phyloP scores from a whole-genome alignment of 1,139 yeast genomes.

The Hemisphaericaspora lyxosophila region DNA sequence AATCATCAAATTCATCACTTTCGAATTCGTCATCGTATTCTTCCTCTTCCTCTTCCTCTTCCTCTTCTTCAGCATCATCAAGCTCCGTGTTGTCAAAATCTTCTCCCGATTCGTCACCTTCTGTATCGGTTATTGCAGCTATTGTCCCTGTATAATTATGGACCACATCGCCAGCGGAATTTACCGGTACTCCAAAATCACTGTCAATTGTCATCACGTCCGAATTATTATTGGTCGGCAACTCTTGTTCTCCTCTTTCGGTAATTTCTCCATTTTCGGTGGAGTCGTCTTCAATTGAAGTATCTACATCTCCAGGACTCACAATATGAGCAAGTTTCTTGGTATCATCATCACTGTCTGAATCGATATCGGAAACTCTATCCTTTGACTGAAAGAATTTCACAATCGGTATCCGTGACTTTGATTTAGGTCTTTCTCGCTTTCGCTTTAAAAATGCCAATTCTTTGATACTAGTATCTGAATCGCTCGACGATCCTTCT shows the following conservation, averaged over 20 bases:
- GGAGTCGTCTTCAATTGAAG: slow-evolving; percentile 7
- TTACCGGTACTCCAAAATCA: slow-evolving; percentile 34
- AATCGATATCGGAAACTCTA: slow-evolving; percentile 3
- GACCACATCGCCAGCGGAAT: slow-evolving; percentile 16
- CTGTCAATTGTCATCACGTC: slow-evolving; percentile 32
- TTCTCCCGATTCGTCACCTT: slow-evolving; percentile 16
- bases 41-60: slow-evolving; percentile 11
- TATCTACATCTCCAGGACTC: not conserved
- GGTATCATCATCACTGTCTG: slow-evolving; percentile 23
- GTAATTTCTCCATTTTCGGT: slow-evolving; percentile 17
- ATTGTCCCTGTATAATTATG: slow-evolving; percentile 13
- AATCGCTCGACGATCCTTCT: slow-evolving; percentile 3
- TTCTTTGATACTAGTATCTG: slow-evolving; percentile 6
- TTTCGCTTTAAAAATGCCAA: slow-evolving; percentile 9
- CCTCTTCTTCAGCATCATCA: slow-evolving; percentile 16
- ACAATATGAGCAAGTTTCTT: slow-evolving; percentile 7
- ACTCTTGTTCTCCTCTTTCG: slow-evolving; percentile 7
- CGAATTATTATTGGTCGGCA: slow-evolving; percentile 10
- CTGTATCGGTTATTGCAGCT: not conserved
- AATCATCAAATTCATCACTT: slow-evolving; percentile 25
- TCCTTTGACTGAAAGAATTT: slow-evolving; percentile 21
- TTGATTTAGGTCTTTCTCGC: slow-evolving; percentile 7
- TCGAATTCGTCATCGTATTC: slow-evolving; percentile 22
- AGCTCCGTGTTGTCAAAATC: slow-evolving; percentile 18
- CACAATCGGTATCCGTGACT: slow-evolving; percentile 17